Base-by-base conservation (phyloP, 2,329 filamentous ascomycete species). In the Xylariaceae sp. region DNA sequence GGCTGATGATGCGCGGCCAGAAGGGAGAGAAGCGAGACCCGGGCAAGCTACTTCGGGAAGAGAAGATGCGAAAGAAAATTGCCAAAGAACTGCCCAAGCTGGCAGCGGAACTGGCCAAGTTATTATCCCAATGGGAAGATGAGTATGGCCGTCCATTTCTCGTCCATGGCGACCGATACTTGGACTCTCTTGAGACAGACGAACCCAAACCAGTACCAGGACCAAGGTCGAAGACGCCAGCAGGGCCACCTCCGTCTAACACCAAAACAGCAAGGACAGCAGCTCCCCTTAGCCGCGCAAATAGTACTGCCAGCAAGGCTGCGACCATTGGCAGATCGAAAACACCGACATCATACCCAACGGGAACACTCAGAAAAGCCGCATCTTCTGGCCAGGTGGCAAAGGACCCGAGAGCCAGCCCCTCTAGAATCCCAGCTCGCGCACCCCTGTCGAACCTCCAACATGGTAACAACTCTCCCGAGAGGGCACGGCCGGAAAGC, bases 41-140 rank as follows among this genome's bases (percentile, higher is more conserved):
- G 2, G 92, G 91, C 47, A 94, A 96, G 73, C 79, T 99, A 15
- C 78, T 99, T 49, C 83, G 94, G 29, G 94, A 99, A 68, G 94
- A 99, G 74, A 99, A 97, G 80, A 95, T 96, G 89, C 85, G 94
- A 56, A 99, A 99, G 81, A 83, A 92, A 54, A 96, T 99, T 58
- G 82, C 92, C 22, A 99, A 97, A 71, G 94, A 99, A 67, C 77
- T 99, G 29, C 94, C 94, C 52, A 97, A 95, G 75, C 80, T 99
- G 41, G 86, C 92, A 54, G 80, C 80, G 0, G 91, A 97, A n/a
- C 74, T 99, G 54, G 82, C 83, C 60, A 92, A 86, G 69, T 79
- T 81, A n/a, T 79, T 99, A 26, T 88, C 92, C 68, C 75, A 80
- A 43, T 99, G 90, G 85, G 94, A 99, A 69, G 87, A 95, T 49